Percentiles rank a stretch among this genome's conserved stretches.
Evolutionary conservation across 1,284 basidiomycete genomes (phyloP).

Genomic region (Coniferiporia weirii): DNA sequence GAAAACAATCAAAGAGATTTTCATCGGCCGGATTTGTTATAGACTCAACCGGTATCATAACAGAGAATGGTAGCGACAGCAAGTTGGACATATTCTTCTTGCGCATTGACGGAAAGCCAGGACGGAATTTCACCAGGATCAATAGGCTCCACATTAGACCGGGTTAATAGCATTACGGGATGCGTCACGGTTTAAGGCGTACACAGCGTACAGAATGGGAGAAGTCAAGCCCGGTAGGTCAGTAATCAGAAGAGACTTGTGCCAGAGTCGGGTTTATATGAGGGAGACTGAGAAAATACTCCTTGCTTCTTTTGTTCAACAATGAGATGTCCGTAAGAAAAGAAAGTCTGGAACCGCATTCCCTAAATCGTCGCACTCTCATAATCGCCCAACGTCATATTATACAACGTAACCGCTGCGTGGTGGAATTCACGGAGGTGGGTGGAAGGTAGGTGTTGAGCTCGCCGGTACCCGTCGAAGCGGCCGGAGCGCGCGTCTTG

Average conservation of each 20-base stretch:
- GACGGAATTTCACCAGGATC: not conserved
- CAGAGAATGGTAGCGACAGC: not conserved
- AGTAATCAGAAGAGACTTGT: not conserved
- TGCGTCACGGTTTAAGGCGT: constrained; percentile 23
- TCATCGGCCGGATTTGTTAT: not conserved
- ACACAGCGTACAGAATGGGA: not conserved
- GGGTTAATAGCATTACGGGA: constrained; percentile 31
- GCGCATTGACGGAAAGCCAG: not conserved
- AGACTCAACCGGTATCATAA: constrained; percentile 5
- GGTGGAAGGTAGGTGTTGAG: constrained; percentile 54
- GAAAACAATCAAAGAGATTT: not conserved
- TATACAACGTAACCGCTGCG: constrained; percentile 18
- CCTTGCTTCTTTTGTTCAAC: too few relatives aligned
- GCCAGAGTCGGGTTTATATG: not conserved
- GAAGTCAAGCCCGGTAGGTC: too few relatives aligned
- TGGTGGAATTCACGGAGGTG: constrained; percentile 1
- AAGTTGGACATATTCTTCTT: not conserved
- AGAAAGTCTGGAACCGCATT: constrained; percentile 37
- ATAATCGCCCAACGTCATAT: constrained; percentile 22
- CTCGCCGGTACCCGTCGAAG: constrained; percentile 35
- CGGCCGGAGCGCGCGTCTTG: constrained; percentile 28
- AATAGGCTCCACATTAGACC: not conserved
- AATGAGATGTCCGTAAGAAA: constrained; percentile 14
- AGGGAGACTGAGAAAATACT: too few relatives aligned
- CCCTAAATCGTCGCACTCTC: constrained; percentile 22